Conservation (phyloP, 2,329 filamentous ascomycete species). For the Aspergillus chevalieri region DNA sequence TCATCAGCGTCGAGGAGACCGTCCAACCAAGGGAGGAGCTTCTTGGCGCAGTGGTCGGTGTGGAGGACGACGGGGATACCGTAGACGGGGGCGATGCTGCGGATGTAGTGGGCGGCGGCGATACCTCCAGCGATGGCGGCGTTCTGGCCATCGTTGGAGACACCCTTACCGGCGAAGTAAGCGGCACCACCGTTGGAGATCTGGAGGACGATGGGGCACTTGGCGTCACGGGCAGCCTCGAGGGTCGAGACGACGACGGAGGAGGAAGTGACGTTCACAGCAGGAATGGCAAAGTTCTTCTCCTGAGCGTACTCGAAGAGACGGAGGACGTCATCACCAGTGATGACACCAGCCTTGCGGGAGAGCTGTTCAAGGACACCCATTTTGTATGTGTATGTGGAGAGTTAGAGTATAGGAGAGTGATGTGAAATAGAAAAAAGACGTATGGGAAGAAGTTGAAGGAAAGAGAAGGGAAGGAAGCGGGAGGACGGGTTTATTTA, state of each 20-base stretch:
- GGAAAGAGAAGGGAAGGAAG: not conserved
- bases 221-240: slow-evolving; percentile 88
- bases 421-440: slow-evolving; percentile 1
- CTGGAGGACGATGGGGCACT: slow-evolving; percentile 89
- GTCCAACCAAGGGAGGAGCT: slow-evolving; percentile 96
- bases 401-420: slow-evolving; percentile 2
- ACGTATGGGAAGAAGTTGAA: not conserved
- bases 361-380: slow-evolving; percentile 50
- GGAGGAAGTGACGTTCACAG: slow-evolving; percentile 89
- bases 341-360: slow-evolving; percentile 62
- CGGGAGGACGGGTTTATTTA: not conserved
- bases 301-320: slow-evolving; percentile 89
- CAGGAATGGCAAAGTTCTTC: slow-evolving; percentile 82
- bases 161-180: slow-evolving; percentile 87
- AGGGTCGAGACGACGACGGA: slow-evolving; percentile 80
- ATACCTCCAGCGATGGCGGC: slow-evolving; percentile 84
- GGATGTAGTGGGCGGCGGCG: slow-evolving; percentile 89
- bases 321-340: slow-evolving; percentile 59
- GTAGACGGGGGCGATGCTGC: slow-evolving; percentile 77
- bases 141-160: slow-evolving; percentile 74
- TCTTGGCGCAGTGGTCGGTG: slow-evolving; percentile 99
- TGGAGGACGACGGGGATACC: slow-evolving; percentile 87
- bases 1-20: slow-evolving; percentile 94
- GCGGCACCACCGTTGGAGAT: slow-evolving; percentile 88
- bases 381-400: slow-evolving; percentile 24